phyloP scores from a whole-genome alignment of 2,329 filamentous ascomycete species.

The Davidsoniella virescens region DNA sequence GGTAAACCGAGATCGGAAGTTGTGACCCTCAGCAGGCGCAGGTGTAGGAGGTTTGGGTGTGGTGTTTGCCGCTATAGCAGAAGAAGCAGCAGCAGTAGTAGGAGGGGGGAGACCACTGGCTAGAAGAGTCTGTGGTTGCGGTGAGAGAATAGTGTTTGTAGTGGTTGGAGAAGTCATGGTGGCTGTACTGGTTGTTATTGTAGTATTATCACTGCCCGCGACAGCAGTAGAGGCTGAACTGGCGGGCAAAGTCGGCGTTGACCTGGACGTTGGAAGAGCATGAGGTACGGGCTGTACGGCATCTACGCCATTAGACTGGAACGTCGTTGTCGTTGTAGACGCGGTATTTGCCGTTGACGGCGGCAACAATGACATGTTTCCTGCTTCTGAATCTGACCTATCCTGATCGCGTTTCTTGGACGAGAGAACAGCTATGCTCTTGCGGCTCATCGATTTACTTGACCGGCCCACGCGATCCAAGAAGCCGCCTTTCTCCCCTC shows the following conservation, averaged over 20 bases:
- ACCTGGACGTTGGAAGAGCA: not conserved
- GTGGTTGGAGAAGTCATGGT: not conserved
- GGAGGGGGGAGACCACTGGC: no score
- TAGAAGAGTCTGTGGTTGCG: not conserved
- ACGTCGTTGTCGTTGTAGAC: not conserved
- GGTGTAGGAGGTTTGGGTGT: not conserved
- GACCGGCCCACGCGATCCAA: slow-evolving; percentile 53
- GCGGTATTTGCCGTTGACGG: not conserved
- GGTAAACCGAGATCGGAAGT: slow-evolving; percentile 41
- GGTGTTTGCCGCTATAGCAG: slow-evolving; percentile 8
- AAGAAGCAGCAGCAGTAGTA: not conserved
- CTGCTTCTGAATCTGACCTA: slow-evolving; percentile 14
- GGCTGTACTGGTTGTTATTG: not conserved
- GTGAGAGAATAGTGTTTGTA: no score
- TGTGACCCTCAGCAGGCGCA: not conserved
- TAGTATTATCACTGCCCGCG: not conserved
- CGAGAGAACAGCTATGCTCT: slow-evolving; percentile 49
- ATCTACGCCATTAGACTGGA: not conserved
- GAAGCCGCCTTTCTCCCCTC: slow-evolving; percentile 19
- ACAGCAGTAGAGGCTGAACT: not conserved
- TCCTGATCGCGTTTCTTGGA: slow-evolving; percentile 31
- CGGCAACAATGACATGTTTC: not conserved
- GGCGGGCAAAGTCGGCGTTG: not conserved
- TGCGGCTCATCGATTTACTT: slow-evolving; percentile 65
- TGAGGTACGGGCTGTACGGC: not conserved